Evolutionary conservation across 208 protist genomes (phyloP).

Genomic region (Trypanosoma congolense): DNA sequence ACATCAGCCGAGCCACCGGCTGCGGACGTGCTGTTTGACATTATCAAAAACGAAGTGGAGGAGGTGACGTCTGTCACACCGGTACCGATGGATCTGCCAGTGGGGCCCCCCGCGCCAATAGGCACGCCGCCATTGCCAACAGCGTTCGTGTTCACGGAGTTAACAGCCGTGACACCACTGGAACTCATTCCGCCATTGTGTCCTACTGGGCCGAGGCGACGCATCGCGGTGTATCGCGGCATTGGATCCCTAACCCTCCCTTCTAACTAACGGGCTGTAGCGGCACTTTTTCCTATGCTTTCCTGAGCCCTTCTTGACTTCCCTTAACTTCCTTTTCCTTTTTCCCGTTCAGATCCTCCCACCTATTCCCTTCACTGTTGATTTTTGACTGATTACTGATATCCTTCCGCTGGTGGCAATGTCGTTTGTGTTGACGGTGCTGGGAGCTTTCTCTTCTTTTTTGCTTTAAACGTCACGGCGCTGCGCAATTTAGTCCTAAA

Average conservation of each 20-base stretch:
- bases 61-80: background rate
- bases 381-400: too few species aligned
- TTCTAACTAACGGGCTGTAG: background rate
- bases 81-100: background rate
- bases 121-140: background rate
- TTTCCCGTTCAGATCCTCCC: too few species aligned
- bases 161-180: background rate
- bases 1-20: slow-evolving; percentile 26
- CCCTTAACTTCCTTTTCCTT: slow-evolving; percentile 2
- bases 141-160: background rate
- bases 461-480: too few species aligned
- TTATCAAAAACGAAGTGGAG: background rate
- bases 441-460: too few species aligned
- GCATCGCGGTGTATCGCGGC: slow-evolving; percentile 3
- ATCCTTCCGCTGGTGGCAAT: too few species aligned
- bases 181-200: slow-evolving; percentile 1
- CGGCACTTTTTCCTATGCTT: background rate
- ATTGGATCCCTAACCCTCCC: background rate
- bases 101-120: background rate
- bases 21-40: background rate
- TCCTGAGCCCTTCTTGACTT: background rate
- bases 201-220: background rate
- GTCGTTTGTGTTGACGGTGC: too few species aligned
- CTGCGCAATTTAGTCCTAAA: too few species aligned
- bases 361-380: too few species aligned